Evolutionary conservation across 441 rosid species (phyloP).

Genomic region (Erodium trifolium): DNA sequence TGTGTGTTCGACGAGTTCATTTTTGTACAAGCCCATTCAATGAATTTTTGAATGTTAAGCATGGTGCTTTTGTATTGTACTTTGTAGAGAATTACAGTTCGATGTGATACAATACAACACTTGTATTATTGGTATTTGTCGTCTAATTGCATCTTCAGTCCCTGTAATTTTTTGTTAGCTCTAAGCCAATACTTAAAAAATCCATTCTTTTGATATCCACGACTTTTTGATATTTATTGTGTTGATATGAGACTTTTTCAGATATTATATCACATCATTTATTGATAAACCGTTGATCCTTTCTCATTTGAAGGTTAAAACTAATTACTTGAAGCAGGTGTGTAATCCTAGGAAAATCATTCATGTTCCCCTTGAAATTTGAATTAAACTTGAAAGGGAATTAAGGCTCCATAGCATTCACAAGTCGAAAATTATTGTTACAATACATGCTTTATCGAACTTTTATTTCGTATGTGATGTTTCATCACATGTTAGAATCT

Average conservation of each 20-base stretch:
- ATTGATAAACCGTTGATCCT: background rate
- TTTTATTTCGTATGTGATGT: background rate
- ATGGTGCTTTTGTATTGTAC: background rate
- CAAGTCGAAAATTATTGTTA: background rate
- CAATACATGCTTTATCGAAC: background rate
- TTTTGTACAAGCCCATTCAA: background rate
- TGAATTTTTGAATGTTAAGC: background rate
- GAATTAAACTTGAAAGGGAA: background rate
- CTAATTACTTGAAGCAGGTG: background rate
- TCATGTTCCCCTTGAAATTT: too few species aligned
- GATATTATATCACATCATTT: background rate
- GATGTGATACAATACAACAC: too few species aligned
- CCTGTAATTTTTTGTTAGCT: background rate
- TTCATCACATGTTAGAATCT: background rate
- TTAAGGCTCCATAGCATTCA: background rate
- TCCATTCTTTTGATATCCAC: background rate
- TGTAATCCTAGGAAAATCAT: too few species aligned
- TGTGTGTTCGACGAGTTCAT: too few species aligned
- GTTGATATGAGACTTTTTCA: background rate
- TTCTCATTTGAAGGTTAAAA: background rate
- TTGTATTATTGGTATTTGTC: too few species aligned
- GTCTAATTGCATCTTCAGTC: background rate
- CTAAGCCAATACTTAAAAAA: background rate
- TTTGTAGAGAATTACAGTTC: too few species aligned
- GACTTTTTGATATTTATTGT: background rate